A percentile compares a stretch with the other conserved stretches of the same genome.
Conservation (phyloP, 768 basidiomycete species). For the Calocybe gangraenosa region DNA sequence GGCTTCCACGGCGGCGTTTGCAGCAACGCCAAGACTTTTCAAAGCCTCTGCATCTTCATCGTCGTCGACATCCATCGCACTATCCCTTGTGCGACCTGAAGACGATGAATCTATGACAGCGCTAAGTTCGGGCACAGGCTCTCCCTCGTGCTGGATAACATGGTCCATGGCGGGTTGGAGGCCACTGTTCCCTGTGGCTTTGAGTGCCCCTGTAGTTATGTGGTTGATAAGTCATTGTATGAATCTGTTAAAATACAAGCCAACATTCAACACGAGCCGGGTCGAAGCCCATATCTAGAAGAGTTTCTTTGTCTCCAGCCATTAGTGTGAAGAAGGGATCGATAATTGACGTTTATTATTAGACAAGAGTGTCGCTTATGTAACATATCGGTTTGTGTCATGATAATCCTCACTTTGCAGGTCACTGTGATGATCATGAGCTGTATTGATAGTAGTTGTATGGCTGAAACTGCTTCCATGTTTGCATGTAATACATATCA, state of each 20-base stretch:
- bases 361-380: neutral
- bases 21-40: slow-evolving; percentile 41
- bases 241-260: slow-evolving; percentile 5
- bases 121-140: slow-evolving; percentile 66
- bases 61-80: slow-evolving; percentile 56
- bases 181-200: slow-evolving; percentile 78
- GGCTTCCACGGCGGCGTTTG: slow-evolving; percentile 49
- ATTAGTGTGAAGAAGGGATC: slow-evolving; percentile 20
- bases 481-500: no score
- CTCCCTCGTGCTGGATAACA: slow-evolving; percentile 73
- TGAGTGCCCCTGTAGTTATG: slow-evolving; percentile 72
- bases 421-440: slow-evolving; percentile 1
- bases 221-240: slow-evolving; percentile 10
- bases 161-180: slow-evolving; percentile 92
- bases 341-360: neutral
- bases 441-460: no score
- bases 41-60: slow-evolving; percentile 72
- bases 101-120: slow-evolving; percentile 34
- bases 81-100: slow-evolving; percentile 16
- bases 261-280: slow-evolving; percentile 78
- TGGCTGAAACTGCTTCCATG: no score
- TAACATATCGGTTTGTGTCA: no score
- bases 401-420: no score
- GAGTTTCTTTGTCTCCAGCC: slow-evolving; percentile 66
- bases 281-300: slow-evolving; percentile 88